Base-by-base conservation (phyloP, 2,329 filamentous ascomycete genomes). In the Neonectria faginata region DNA sequence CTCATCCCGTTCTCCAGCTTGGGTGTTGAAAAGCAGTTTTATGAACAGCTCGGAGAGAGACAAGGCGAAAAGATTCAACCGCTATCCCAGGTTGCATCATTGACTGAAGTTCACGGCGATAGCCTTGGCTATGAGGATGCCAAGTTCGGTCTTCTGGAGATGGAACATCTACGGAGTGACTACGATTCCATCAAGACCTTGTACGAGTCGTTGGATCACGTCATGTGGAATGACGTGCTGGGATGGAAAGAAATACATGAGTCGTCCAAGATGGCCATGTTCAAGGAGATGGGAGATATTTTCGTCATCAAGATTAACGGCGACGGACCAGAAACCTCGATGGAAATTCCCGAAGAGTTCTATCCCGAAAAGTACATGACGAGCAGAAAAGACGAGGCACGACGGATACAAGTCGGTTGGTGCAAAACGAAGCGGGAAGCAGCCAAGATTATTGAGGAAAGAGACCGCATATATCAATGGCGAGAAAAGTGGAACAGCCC, bases 291-390 rank as follows among this genome's bases (percentile, higher is more conserved):
- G 63, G 83, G 83, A 4, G 84, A 87, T n/a, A 79, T 88, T 3
- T 68, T 88, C 25, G 80, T 81, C 8, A 78, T 88, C 41, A 80
- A 81, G 47, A 71, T 88, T 12, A 77, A 78, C 16, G 79, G 79
- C 3, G 76, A 79, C 4, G 82, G 81, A 2, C 77, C 82, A 5
- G 71, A 76, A 8, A 80, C 81, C 48, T 79, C 79, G 3, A 78
- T 86, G 45, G 83, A 86, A 3, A 82, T 88, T 36, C 86, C 86
- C 6, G 75, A 77, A 45, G 75, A 82, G 12, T 82, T 87, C 65
- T 88, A 86, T 67, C 82, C 84, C 1, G 86, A 88, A 72, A 82
- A 80, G n/a, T 88, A 88, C 62, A 74, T 86, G 56, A 76, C 78
- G 52, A 75, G 70, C 11, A 80, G 82, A 14, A 82, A 81, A 59